These are phyloP conservation scores for Xylaria arbuscula DNA, from an alignment of 2,329 filamentous ascomycete genomes.

Conservation along the genomic window DNA sequence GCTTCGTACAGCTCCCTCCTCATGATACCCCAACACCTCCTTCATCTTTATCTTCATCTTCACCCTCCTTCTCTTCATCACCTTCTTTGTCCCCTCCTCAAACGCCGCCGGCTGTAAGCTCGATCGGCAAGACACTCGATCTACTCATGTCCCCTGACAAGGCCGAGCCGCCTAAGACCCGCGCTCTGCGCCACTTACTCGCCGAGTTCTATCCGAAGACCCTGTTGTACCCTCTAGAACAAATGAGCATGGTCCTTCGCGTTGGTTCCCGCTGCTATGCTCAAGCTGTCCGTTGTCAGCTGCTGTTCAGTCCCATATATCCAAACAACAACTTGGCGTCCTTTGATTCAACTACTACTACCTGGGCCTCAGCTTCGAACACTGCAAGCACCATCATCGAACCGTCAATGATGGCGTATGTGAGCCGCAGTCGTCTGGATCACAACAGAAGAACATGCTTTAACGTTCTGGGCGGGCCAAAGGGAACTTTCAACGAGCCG, in stretches of 20 bases:
- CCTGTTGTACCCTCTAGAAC: constrained; percentile 48
- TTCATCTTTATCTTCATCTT: constrained; percentile 50
- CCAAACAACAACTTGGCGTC: constrained; percentile 41
- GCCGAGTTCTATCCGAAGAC: constrained; percentile 56
- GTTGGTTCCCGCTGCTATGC: constrained; percentile 61
- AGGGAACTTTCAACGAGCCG: constrained; percentile 57
- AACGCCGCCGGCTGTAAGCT: constrained; percentile 58
- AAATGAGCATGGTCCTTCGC: constrained; percentile 60
- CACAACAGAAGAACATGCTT: constrained; percentile 61
- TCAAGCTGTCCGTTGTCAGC: constrained; percentile 59
- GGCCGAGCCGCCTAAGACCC: constrained; percentile 49
- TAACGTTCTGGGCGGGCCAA: constrained; percentile 57
- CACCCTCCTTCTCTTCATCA: constrained; percentile 44
- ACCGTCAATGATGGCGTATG: constrained; percentile 58
- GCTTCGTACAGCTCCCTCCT: constrained; percentile 58
- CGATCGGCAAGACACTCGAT: constrained; percentile 58
- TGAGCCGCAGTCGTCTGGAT: constrained; percentile 60
- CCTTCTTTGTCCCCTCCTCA: constrained; percentile 51
- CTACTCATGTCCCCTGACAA: constrained; percentile 54
- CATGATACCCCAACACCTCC: constrained; percentile 57
- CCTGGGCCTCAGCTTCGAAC: constrained; percentile 44
- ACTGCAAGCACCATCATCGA: constrained; percentile 43
- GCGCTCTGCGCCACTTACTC: constrained; percentile 59
- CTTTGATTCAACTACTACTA: constrained; percentile 52
- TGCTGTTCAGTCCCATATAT: constrained; percentile 61